These are phyloP conservation scores for Sarcocystis neurona DNA, from an alignment of 169 alveolate genomes.

Conservation along the genomic window DNA sequence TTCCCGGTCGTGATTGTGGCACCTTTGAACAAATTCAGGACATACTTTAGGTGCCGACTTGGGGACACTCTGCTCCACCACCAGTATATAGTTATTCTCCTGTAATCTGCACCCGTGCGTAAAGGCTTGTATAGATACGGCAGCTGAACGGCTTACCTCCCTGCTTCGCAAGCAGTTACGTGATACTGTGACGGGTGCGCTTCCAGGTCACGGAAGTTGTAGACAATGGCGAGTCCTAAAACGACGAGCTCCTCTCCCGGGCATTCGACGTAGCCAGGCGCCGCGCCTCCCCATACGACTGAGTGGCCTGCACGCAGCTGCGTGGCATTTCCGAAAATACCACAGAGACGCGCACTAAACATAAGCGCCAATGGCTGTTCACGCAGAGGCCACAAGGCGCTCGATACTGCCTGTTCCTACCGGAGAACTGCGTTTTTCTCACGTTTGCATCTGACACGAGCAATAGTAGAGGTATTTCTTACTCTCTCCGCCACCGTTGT, in stretches of 20 bases:
- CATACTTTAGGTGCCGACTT: too few species aligned
- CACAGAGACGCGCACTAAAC: neutral
- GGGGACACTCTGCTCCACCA: too few species aligned
- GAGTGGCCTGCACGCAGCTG: constrained; percentile 38
- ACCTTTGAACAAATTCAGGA: too few species aligned
- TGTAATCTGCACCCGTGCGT: too few species aligned
- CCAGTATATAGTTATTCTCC: too few species aligned
- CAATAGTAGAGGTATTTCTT: too few species aligned
- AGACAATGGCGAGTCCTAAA: constrained; percentile 29
- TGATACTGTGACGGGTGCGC: neutral
- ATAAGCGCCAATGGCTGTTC: neutral
- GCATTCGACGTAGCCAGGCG: constrained; percentile 50
- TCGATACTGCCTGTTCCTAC: too few species aligned
- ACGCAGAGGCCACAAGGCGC: neutral
- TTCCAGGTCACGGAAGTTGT: constrained; percentile 24
- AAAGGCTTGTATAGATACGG: too few species aligned
- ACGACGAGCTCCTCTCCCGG: constrained; percentile 21
- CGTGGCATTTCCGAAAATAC: too few species aligned
- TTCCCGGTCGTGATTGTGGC: too few species aligned
- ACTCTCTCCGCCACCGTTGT: neutral
- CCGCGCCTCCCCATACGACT: constrained; percentile 35
- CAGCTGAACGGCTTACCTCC: neutral
- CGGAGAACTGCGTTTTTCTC: too few species aligned
- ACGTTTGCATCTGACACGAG: too few species aligned
- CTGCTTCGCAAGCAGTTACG: neutral